Base-by-base conservation (phyloP, 208 protist species). In the Spongospora subterranea region DNA sequence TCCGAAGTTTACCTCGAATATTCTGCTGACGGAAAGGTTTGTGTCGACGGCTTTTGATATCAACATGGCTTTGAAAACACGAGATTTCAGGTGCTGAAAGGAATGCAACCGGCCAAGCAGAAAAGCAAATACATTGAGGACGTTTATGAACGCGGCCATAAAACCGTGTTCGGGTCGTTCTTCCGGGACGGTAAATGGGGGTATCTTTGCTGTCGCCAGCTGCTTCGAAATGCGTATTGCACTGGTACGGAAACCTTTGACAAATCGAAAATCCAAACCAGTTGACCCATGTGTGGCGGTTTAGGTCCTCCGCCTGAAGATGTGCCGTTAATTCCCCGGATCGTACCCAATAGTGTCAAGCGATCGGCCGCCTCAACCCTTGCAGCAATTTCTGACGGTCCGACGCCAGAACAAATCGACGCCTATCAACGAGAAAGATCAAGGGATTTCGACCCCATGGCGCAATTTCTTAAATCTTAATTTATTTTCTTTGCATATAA, bases 1-100 rank as follows among this genome's bases (percentile, higher is more conserved):
- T 95, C 94, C 0, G 96, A 98, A 91, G 46, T 88, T 39, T 98
- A 98, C 92, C 92, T 95, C 29, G 96, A 98, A 90, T 98, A 98
- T 91, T 89, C 38, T 0, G 41, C 89, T 29, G 88, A 91, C n/a
- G 91, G 91, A 1, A 38, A 38, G 20, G 90, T 92, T 60, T 60
- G 50, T 60, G 6, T 24, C 13, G 24, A 60, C 24, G 50, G 50
- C 6, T 60, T 6, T 60, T 60, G 6, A 6, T 24, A 6, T 24
- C 24, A 24, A 60, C 24, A 60, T 60, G 50, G 24, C 24, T 60
- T 60, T 6, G 50, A 60, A n/a, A n/a, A n/a, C n/a, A n/a, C n/a
- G n/a, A n/a, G n/a, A n/a, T n/a, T n/a, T n/a, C 50, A 60, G 50
- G 13, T 60, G 6, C 65, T 91, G 38, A 89, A 89, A n/a, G 90